Evolutionary conservation across 2,329 filamentous ascomycete species (phyloP).

Genomic region (Paecilomyces sp.): DNA sequence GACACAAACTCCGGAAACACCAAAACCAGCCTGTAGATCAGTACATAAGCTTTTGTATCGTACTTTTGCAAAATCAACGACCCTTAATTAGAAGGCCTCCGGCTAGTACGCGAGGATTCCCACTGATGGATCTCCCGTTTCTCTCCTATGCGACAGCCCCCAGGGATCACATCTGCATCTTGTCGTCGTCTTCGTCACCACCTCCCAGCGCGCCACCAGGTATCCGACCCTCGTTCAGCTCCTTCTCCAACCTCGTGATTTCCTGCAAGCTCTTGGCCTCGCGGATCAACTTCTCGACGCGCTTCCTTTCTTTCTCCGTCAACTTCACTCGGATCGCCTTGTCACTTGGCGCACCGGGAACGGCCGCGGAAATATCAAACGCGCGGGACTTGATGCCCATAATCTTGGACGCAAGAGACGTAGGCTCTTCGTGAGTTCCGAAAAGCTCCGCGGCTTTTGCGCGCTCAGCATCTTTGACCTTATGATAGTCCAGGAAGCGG

Average conservation of each 20-base stretch:
- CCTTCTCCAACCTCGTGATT: conserved; percentile 84
- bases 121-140: background rate
- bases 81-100: background rate
- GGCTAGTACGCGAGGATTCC: background rate
- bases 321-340: conserved; percentile 74
- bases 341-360: conserved; percentile 35
- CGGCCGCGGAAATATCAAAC: conserved; percentile 48
- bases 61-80: background rate
- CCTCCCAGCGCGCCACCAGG: conserved; percentile 53
- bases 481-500: conserved; percentile 85
- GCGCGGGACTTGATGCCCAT: conserved; percentile 75
- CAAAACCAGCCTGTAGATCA: background rate
- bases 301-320: conserved; percentile 80
- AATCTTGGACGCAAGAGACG: conserved; percentile 74
- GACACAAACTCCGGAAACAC: background rate
- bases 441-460: conserved; percentile 72
- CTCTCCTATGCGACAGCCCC: background rate
- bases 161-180: conserved; percentile 30
- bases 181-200: conserved; percentile 24
- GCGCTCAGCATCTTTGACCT: conserved; percentile 82
- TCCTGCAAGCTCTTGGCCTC: conserved; percentile 85
- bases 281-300: conserved; percentile 77
- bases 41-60: background rate
- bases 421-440: conserved; percentile 68
- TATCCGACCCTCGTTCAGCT: conserved; percentile 80